phyloP scores from a whole-genome alignment of 257 asterid genomes.

The Solanum sejunctum region DNA sequence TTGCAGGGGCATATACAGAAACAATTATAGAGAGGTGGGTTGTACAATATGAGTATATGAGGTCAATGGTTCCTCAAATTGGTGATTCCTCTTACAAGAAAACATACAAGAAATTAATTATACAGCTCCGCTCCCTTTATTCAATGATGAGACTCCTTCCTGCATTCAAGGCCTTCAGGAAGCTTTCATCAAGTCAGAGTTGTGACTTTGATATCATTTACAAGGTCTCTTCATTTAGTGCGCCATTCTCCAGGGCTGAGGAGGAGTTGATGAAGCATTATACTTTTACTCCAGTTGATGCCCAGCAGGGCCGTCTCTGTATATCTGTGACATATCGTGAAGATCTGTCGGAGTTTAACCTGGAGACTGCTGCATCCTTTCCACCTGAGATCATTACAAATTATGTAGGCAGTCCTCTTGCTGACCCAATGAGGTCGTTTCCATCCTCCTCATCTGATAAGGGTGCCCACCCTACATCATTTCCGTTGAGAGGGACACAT shows the following conservation, averaged over 20 bases:
- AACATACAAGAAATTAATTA: slow-evolving; percentile 69
- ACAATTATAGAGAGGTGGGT: slow-evolving; percentile 89
- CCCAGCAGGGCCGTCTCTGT: slow-evolving; percentile 75
- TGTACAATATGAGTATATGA: slow-evolving; percentile 62
- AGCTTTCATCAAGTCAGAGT: slow-evolving; percentile 43
- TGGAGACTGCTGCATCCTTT: slow-evolving; percentile 51
- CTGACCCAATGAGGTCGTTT: slow-evolving; percentile 69
- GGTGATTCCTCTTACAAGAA: slow-evolving; percentile 65
- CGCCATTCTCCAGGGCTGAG: slow-evolving; percentile 77
- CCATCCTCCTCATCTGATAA: slow-evolving; percentile 39
- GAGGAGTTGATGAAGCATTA: slow-evolving; percentile 60
- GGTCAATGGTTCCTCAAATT: slow-evolving; percentile 43
- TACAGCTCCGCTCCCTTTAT: slow-evolving; percentile 59
- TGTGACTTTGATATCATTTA: slow-evolving; percentile 79
- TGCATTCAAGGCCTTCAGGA: slow-evolving; percentile 76
- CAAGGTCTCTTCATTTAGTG: slow-evolving; percentile 59
- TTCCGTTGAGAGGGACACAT: slow-evolving; percentile 36
- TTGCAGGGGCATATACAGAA: slow-evolving; percentile 37
- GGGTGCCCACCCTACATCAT: slow-evolving; percentile 33
- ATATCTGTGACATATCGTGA: slow-evolving; percentile 71
- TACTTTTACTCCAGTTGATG: slow-evolving; percentile 63
- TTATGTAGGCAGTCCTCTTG: slow-evolving; percentile 93
- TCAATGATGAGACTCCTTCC: slow-evolving; percentile 91
- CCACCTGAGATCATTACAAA: slow-evolving; percentile 80
- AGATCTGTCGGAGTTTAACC: slow-evolving; percentile 60